phyloP scores from a whole-genome alignment of 257 asterid species.

The Nicotiana benthamiana region DNA sequence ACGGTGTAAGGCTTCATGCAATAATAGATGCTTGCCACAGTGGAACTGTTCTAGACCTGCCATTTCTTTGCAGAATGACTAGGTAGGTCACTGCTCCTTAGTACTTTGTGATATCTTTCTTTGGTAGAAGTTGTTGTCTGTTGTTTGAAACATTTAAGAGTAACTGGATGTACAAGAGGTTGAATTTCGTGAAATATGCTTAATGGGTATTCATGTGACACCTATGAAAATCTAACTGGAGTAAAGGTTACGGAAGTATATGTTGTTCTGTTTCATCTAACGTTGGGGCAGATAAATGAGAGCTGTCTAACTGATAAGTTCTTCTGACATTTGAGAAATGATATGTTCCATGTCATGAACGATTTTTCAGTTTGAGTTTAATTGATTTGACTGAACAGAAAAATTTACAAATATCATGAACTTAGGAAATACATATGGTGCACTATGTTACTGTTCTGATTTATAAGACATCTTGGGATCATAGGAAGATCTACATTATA shows the following conservation, averaged over 20 bases:
- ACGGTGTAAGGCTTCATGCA: constrained; percentile 91
- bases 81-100: constrained; percentile 33
- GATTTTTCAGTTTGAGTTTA: background rate
- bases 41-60: constrained; percentile 84
- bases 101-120: background rate
- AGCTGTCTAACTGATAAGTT: background rate
- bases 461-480: background rate
- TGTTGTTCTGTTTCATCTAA: background rate
- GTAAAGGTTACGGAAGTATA: background rate
- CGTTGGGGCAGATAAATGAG: background rate
- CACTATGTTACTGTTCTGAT: background rate
- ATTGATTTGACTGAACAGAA: background rate
- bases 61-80: constrained; percentile 82
- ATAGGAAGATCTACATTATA: too few relatives aligned
- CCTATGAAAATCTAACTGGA: background rate
- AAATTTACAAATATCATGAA: background rate
- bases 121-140: background rate
- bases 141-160: background rate
- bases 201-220: background rate
- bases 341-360: background rate
- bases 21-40: constrained; percentile 92
- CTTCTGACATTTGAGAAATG: background rate
- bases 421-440: background rate
- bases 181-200: background rate
- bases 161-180: background rate